These are phyloP conservation scores for Paramecium pentaurelia DNA, from an alignment of 73 alveolate species.

Conservation along the genomic window DNA sequence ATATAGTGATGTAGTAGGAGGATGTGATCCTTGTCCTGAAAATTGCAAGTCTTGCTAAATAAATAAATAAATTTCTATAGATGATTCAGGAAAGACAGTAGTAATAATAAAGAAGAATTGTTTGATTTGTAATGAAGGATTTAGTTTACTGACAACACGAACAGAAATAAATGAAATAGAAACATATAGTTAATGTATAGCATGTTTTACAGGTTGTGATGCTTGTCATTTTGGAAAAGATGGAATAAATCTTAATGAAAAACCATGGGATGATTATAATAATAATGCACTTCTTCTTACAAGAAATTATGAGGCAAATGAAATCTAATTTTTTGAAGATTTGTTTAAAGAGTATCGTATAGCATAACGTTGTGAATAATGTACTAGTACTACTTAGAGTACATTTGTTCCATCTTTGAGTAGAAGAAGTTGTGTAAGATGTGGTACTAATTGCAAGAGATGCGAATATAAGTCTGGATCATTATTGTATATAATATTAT, in stretches of 20 bases:
- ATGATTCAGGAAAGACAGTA: not conserved
- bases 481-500: not conserved
- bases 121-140: not conserved
- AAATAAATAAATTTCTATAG: not conserved
- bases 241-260: not conserved
- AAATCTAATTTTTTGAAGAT: not conserved
- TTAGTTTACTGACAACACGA: not conserved
- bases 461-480: not conserved
- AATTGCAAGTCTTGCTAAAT: conserved; percentile 3
- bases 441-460: not conserved
- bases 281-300: not conserved
- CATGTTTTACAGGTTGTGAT: conserved; percentile 27
- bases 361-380: not conserved
- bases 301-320: not conserved
- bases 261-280: not conserved
- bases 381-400: not conserved
- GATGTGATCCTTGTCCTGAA: conserved; percentile 25
- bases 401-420: not conserved
- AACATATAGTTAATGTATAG: not conserved
- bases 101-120: not conserved
- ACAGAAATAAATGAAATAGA: not conserved
- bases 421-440: not conserved
- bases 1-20: not conserved
- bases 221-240: not conserved
- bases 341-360: not conserved